These are phyloP conservation scores for Penicillium sp. DNA, from an alignment of 2,329 filamentous ascomycete genomes.

Conservation along the genomic window DNA sequence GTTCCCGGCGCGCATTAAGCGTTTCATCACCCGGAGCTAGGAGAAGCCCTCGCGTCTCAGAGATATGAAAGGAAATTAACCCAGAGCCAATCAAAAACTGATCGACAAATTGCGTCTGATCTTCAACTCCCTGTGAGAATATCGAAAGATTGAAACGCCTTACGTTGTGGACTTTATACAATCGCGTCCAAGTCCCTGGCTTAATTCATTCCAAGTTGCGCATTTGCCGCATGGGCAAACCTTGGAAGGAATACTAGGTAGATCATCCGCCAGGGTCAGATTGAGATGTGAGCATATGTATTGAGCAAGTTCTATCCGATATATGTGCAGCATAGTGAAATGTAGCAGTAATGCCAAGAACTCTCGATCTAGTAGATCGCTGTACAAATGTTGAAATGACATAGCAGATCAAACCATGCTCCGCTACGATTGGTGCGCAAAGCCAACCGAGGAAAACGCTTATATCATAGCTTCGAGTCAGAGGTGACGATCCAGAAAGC, in stretches of 20 bases:
- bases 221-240: no score
- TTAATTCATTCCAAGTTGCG: no score
- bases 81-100: background rate
- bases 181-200: background rate
- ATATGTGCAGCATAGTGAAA: background rate
- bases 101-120: background rate
- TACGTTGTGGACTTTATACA: no score
- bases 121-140: background rate
- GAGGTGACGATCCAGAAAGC: conserved; percentile 43
- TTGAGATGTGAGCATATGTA: background rate
- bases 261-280: no score
- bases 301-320: background rate
- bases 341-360: background rate
- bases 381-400: background rate
- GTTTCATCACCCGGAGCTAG: background rate
- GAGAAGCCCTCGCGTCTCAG: background rate
- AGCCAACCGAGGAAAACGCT: background rate
- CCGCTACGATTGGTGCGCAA: no score
- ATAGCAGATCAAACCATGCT: no score
- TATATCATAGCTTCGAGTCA: conserved; percentile 28
- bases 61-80: background rate
- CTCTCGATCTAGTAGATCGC: background rate
- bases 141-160: no score
- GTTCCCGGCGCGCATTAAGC: background rate
- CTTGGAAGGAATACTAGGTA: no score